These are phyloP conservation scores for Hibiscus mutabilis DNA, from an alignment of 345 rosid species.

Conservation along the genomic window DNA sequence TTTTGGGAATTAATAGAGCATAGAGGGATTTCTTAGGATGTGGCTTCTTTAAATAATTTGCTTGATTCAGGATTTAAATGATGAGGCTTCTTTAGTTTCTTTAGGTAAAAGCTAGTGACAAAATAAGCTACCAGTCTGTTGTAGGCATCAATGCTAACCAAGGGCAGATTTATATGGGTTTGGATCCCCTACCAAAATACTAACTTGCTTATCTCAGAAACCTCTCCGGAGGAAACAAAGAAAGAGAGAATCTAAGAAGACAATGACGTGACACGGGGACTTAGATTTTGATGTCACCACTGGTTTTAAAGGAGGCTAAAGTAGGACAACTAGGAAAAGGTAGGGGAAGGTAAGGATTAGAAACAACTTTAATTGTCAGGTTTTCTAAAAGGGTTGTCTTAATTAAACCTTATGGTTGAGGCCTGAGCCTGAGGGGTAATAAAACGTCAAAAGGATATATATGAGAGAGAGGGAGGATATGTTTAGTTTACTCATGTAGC, in stretches of 20 bases:
- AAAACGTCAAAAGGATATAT: neutral
- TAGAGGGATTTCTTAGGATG: neutral
- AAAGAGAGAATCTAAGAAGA: conserved; percentile 30
- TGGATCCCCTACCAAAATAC: no score
- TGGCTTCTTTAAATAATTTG: neutral
- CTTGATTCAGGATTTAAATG: neutral
- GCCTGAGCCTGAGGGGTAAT: no score
- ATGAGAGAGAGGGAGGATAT: neutral
- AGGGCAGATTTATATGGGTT: no score
- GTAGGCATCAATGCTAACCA: conserved; percentile 4
- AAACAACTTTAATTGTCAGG: neutral
- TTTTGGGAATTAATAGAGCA: neutral
- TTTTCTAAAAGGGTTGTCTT: conserved; percentile 5
- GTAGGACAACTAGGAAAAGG: conserved; percentile 20
- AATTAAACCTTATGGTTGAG: neutral
- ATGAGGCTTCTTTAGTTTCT: neutral
- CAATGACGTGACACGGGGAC: conserved; percentile 31
- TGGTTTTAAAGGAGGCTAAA: neutral
- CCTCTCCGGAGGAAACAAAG: conserved; percentile 29
- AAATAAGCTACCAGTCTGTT: conserved; percentile 15
- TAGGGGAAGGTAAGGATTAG: neutral
- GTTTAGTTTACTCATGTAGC: neutral
- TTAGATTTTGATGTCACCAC: conserved; percentile 36
- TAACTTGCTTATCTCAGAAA: neutral
- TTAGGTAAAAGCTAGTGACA: neutral